phyloP scores from a whole-genome alignment of 306 rosid genomes.

The Glycine latifolia region DNA sequence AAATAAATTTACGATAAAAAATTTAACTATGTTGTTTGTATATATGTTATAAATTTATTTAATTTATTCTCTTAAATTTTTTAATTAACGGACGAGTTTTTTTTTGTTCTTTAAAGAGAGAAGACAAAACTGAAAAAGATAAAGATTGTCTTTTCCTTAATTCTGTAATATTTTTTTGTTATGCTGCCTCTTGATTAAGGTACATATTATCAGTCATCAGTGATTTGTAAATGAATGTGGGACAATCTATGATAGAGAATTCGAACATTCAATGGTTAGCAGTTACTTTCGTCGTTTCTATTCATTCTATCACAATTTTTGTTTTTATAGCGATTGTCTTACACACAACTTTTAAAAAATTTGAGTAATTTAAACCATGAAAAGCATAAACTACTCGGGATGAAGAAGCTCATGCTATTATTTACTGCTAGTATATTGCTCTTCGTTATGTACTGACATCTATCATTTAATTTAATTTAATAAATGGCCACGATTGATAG shows the following conservation, averaged over 20 bases:
- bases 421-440: neutral
- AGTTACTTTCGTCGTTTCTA: neutral
- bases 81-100: neutral
- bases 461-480: neutral
- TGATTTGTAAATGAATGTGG: neutral
- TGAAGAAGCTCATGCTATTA: neutral
- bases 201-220: slow-evolving; percentile 3
- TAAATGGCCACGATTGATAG: neutral
- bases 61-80: neutral
- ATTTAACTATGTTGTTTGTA: neutral
- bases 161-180: neutral
- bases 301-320: neutral
- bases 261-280: neutral
- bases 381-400: neutral
- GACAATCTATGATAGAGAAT: neutral
- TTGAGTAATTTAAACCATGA: slow-evolving; percentile 3
- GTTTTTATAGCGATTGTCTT: neutral
- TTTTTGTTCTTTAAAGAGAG: neutral
- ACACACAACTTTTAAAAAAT: neutral
- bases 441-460: neutral
- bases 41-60: neutral
- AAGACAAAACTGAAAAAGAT: neutral
- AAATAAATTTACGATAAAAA: neutral
- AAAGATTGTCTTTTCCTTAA: neutral
- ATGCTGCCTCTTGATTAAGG: neutral